Percentiles rank a stretch among this genome's conserved stretches.
These are phyloP conservation scores for Lactarius evosmus DNA, from an alignment of 768 basidiomycete genomes.

Conservation along the genomic window DNA sequence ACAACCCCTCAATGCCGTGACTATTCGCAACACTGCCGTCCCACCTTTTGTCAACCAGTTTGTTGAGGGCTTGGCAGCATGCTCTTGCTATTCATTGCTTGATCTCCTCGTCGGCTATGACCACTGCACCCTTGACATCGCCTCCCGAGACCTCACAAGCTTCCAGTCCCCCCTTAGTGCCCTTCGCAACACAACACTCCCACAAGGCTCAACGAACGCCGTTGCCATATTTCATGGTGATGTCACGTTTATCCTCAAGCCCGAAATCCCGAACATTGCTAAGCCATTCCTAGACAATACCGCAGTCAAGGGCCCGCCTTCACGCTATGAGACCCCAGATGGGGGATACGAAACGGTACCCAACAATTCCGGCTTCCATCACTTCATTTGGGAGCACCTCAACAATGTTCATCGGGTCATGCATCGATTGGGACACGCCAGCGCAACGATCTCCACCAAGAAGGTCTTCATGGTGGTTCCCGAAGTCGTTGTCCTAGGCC, in stretches of 20 bases:
- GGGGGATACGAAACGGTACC: background rate
- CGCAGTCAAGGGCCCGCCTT: no score
- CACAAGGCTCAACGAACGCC: background rate
- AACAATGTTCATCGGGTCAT: background rate
- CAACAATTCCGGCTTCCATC: background rate
- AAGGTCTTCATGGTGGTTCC: conserved; percentile 11
- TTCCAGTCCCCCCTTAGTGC: conserved; percentile 1
- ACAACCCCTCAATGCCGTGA: conserved; percentile 31
- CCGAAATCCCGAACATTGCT: background rate
- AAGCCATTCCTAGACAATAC: no score
- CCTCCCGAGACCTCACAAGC: background rate
- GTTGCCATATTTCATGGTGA: background rate
- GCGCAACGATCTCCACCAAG: background rate
- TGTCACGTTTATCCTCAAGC: background rate
- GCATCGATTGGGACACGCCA: background rate
- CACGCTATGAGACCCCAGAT: no score
- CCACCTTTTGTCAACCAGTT: conserved; percentile 16
- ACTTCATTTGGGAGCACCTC: background rate
- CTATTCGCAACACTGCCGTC: conserved; percentile 26
- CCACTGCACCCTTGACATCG: background rate
- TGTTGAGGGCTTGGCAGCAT: conserved; percentile 33
- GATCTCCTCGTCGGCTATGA: background rate
- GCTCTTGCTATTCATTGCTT: background rate
- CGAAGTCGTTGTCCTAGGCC: conserved; percentile 37
- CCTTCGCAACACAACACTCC: no score